Evolutionary conservation across 805 yeast species (phyloP).

Genomic region (Maudiozyma bulderi): DNA sequence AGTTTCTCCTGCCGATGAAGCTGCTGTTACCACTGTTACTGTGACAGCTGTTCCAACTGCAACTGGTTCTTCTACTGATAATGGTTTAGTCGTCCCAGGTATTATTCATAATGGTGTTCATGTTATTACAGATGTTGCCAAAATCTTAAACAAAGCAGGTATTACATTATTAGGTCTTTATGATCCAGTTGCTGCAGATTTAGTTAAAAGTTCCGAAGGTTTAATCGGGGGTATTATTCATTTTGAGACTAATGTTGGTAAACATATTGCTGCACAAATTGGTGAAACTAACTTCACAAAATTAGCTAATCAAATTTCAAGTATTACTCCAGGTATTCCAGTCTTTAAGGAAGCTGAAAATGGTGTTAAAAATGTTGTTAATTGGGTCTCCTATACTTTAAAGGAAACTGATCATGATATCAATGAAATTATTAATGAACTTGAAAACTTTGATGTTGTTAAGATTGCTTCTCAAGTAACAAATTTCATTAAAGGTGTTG

Average conservation of each 20-base stretch:
- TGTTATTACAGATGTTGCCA: neutral
- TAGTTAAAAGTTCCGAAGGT: neutral
- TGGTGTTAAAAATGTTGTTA: neutral
- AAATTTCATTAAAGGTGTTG: neutral
- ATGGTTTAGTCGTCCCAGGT: neutral
- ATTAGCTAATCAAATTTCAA: neutral
- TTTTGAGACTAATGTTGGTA: neutral
- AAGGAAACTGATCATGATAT: neutral
- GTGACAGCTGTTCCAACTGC: neutral
- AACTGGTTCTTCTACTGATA: neutral
- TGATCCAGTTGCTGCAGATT: neutral
- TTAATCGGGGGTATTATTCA: neutral
- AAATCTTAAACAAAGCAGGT: neutral
- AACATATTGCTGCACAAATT: neutral
- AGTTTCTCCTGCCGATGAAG: neutral
- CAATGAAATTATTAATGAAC: neutral
- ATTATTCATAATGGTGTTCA: neutral
- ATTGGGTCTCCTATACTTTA: neutral
- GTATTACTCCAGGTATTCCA: neutral
- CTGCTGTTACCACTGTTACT: neutral
- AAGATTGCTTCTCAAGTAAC: neutral
- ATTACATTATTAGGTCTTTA: neutral
- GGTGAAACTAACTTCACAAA: neutral
- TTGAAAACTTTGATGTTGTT: neutral
- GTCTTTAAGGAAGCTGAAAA: neutral